Percentiles rank a stretch among this genome's conserved stretches.
Evolutionary conservation across 768 basidiomycete genomes (phyloP).

Genomic region (Russula virescens): DNA sequence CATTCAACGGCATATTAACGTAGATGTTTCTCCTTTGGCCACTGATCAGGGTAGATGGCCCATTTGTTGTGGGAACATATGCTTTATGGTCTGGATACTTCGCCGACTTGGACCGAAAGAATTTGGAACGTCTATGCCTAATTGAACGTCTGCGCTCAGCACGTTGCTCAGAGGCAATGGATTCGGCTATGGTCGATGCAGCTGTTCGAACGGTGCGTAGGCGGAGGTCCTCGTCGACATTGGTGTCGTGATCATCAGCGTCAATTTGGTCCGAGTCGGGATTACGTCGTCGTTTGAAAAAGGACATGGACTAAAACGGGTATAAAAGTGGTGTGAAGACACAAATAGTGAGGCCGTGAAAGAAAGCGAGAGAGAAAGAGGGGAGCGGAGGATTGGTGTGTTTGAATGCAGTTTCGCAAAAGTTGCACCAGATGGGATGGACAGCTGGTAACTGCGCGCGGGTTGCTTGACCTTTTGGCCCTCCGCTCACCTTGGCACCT

Average conservation of each 20-base stretch:
- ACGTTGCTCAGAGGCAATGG: conserved; percentile 70
- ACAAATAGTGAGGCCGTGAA: background rate
- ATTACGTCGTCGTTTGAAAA: conserved; percentile 19
- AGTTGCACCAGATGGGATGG: background rate
- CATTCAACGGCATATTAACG: conserved; percentile 65
- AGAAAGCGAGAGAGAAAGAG: background rate
- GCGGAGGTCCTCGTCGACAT: conserved; percentile 82
- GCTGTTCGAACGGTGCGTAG: conserved; percentile 92
- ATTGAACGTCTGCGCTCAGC: conserved; percentile 51
- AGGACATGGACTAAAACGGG: conserved; percentile 15
- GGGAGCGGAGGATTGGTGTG: background rate
- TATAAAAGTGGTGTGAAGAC: background rate
- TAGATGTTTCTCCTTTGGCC: conserved; percentile 70
- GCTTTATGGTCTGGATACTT: conserved; percentile 36
- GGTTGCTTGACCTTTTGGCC: no score
- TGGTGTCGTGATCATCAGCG: conserved; percentile 53
- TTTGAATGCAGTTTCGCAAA: background rate
- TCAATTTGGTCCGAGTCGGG: conserved; percentile 32
- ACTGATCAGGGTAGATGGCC: conserved; percentile 34
- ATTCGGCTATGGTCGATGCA: conserved; percentile 83
- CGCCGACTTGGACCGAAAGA: conserved; percentile 46
- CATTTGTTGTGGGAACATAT: conserved; percentile 28
- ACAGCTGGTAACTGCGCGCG: no score
- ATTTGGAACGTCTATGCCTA: conserved; percentile 43
- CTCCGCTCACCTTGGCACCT: no score